These are phyloP conservation scores for Micractinium conductrix DNA, from an alignment of 139 green algal genomes.

Conservation along the genomic window DNA sequence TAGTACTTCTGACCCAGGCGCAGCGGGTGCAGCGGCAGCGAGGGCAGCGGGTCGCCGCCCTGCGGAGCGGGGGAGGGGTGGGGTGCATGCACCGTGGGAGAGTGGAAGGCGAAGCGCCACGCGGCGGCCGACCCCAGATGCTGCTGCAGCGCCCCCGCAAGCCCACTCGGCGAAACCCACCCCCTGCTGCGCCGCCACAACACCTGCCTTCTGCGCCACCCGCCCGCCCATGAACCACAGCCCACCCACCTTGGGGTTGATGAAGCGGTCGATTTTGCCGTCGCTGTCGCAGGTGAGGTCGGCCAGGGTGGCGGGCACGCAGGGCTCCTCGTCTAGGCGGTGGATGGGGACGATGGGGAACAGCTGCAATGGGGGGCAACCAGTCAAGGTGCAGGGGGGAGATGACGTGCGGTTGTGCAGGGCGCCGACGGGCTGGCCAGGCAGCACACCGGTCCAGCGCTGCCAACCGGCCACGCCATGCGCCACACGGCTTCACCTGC, in stretches of 20 bases:
- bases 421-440: no score
- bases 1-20: constrained; percentile 49
- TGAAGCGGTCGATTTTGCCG: constrained; percentile 68
- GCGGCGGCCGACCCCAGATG: neutral
- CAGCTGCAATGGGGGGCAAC: no score
- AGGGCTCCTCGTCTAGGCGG: constrained; percentile 62
- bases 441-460: no score
- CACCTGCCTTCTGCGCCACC: neutral
- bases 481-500: no score
- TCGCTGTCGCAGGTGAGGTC: constrained; percentile 78
- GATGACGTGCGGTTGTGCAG: no score
- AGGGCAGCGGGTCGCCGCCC: constrained; percentile 28
- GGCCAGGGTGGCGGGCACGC: constrained; percentile 55
- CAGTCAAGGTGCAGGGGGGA: no score
- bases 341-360: constrained; percentile 75
- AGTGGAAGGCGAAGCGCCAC: no score
- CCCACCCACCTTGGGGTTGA: constrained; percentile 38
- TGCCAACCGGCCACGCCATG: no score
- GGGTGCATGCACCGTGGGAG: neutral
- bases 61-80: neutral
- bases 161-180: neutral
- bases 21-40: constrained; percentile 63
- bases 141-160: neutral
- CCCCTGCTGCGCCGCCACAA: neutral
- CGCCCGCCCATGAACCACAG: neutral